Evolutionary conservation across 352 stramenopile genomes (phyloP).

Genomic region (Bremia lactucae): DNA sequence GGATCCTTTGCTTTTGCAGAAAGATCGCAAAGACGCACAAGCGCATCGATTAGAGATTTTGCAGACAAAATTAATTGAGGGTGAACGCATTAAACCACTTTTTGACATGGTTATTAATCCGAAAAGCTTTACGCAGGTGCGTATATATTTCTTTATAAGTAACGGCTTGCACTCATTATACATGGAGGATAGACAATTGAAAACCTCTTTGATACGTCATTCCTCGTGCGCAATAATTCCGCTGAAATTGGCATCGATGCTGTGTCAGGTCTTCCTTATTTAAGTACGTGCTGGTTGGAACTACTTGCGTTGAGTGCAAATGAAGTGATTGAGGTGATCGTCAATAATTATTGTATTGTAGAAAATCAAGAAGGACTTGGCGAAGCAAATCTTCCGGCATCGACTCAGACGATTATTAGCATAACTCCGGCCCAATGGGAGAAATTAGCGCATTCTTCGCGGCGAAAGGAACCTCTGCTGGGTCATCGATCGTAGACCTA

Average conservation of each 20-base stretch:
- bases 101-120: constrained; percentile 70
- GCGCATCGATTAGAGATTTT: constrained; percentile 59
- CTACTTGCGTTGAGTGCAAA: background rate
- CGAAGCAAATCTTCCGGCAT: constrained; percentile 37
- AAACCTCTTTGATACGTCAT: constrained; percentile 80
- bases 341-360: constrained; percentile 9
- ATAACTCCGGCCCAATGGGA: constrained; percentile 67
- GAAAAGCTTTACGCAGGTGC: constrained; percentile 67
- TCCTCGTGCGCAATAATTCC: constrained; percentile 61
- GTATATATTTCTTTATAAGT: background rate
- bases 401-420: constrained; percentile 74
- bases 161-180: no score
- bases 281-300: constrained; percentile 24
- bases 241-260: constrained; percentile 57
- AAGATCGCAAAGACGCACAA: constrained; percentile 71
- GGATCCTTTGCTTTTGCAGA: constrained; percentile 16
- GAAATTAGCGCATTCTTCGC: constrained; percentile 32
- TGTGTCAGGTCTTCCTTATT: constrained; percentile 41
- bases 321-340: background rate
- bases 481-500: constrained; percentile 40
- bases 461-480: constrained; percentile 43
- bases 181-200: constrained; percentile 46
- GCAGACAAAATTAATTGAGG: constrained; percentile 39
- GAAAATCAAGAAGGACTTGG: constrained; percentile 51
- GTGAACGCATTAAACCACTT: constrained; percentile 25